These are phyloP conservation scores for Lonicera japonica DNA, from an alignment of 129 eudicot genomes.

Conservation along the genomic window DNA sequence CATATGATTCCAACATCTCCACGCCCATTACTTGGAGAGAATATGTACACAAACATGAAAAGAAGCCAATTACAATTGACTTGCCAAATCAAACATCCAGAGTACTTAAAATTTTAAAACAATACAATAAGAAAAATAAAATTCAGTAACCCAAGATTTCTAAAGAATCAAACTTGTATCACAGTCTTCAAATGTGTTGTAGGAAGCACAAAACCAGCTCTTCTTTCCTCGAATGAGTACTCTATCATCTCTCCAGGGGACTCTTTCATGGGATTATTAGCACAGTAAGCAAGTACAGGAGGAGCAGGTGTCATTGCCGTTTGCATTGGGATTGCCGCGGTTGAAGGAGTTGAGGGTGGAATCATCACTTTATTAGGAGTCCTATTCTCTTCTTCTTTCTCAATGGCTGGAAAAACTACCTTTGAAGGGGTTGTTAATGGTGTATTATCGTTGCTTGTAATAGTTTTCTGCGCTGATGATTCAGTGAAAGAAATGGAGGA, in stretches of 20 bases:
- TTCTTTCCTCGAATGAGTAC: slow-evolving; percentile 81
- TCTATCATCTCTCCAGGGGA: slow-evolving; percentile 56
- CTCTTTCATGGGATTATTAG: slow-evolving; percentile 13
- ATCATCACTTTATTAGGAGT: slow-evolving; percentile 46
- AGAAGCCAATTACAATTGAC: slow-evolving; percentile 57
- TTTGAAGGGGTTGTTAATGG: slow-evolving; percentile 64
- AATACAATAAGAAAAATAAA: background rate
- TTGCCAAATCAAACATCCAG: slow-evolving; percentile 6
- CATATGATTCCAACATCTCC: background rate
- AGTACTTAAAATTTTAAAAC: background rate
- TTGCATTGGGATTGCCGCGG: slow-evolving; percentile 68
- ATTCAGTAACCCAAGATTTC: background rate
- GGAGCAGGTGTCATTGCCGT: slow-evolving; percentile 65
- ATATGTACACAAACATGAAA: slow-evolving; percentile 8
- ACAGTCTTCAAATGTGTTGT: slow-evolving; percentile 33
- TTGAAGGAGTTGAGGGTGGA: slow-evolving; percentile 56
- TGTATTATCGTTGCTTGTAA: slow-evolving; percentile 27
- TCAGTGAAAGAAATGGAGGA: slow-evolving; percentile 71
- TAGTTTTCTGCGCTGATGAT: slow-evolving; percentile 55
- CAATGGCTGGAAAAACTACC: slow-evolving; percentile 2
- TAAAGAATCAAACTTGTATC: slow-evolving; percentile 26
- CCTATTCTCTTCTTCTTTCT: slow-evolving; percentile 52
- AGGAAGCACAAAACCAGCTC: slow-evolving; percentile 76
- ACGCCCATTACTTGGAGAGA: slow-evolving; percentile 8
- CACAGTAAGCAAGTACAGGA: background rate